A percentile compares a stretch with the other conserved stretches of the same genome.
Evolutionary conservation across 495 filamentous ascomycete species (phyloP).

Genomic region (Neurospora terricola): DNA sequence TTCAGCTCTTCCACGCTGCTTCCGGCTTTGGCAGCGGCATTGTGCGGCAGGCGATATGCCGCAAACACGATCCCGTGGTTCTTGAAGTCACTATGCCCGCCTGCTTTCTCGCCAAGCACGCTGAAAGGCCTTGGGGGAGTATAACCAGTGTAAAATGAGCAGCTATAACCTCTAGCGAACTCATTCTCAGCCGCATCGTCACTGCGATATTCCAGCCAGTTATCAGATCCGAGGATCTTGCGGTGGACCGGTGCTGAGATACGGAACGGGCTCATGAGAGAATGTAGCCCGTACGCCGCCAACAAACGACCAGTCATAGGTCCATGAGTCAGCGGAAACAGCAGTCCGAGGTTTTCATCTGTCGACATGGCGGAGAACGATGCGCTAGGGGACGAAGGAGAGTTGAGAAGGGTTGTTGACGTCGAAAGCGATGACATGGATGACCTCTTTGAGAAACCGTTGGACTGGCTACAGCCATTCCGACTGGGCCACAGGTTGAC

Average conservation of each 20-base stretch:
- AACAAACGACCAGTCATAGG: slow-evolving; percentile 28
- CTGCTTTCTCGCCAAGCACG: background rate
- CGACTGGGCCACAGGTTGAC: slow-evolving; percentile 33
- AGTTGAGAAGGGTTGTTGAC: background rate
- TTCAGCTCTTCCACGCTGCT: slow-evolving; percentile 15
- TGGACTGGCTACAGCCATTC: slow-evolving; percentile 7
- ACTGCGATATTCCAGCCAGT: slow-evolving; percentile 33
- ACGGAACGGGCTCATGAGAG: slow-evolving; percentile 28
- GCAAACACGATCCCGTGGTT: slow-evolving; percentile 35
- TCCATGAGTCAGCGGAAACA: background rate
- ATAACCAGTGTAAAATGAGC: slow-evolving; percentile 28
- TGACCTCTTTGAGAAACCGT: slow-evolving; percentile 1
- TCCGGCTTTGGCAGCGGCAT: background rate
- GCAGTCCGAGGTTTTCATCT: background rate
- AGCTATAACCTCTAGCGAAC: slow-evolving; percentile 29
- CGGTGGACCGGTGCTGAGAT: slow-evolving; percentile 27
- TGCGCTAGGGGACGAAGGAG: background rate
- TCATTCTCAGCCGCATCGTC: slow-evolving; percentile 17
- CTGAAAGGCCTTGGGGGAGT: slow-evolving; percentile 3
- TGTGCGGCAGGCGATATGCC: slow-evolving; percentile 23
- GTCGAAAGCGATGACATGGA: slow-evolving; percentile 5
- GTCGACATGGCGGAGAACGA: background rate
- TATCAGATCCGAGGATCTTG: slow-evolving; percentile 24
- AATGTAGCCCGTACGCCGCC: slow-evolving; percentile 28
- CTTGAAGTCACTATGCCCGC: background rate